These are phyloP conservation scores for Tuctoria greenei DNA, from an alignment of 176 grass and related monocot species.

Conservation along the genomic window DNA sequence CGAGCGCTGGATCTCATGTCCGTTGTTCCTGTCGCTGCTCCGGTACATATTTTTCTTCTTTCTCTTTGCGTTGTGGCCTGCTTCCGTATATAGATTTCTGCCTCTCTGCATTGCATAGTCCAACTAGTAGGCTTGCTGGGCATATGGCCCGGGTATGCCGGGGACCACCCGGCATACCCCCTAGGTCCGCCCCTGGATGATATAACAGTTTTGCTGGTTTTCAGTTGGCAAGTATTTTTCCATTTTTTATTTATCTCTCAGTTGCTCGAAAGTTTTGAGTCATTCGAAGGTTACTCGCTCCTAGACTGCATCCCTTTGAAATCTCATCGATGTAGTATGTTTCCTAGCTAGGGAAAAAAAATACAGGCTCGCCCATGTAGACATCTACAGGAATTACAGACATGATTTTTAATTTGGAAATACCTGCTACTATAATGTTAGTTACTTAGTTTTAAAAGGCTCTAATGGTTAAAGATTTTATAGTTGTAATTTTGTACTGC, in stretches of 20 bases:
- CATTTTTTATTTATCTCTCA: not conserved
- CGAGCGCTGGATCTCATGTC: too few species aligned
- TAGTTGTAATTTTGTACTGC: not conserved
- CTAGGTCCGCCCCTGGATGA: too few species aligned
- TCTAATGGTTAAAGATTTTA: not conserved
- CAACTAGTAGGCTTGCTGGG: too few species aligned
- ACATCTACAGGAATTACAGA: not conserved
- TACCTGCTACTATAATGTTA: not conserved
- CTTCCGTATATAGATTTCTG: too few species aligned
- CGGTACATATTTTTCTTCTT: too few species aligned
- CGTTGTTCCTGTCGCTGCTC: too few species aligned
- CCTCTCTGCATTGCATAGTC: too few species aligned
- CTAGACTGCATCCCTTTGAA: not conserved
- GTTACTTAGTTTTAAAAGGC: not conserved
- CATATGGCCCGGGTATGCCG: too few species aligned
- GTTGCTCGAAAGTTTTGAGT: not conserved
- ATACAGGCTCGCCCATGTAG: not conserved
- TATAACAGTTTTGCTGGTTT: not conserved
- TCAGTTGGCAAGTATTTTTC: too few species aligned
- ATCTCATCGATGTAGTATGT: conserved; percentile 1
- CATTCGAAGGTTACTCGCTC: not conserved
- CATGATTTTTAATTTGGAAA: not conserved
- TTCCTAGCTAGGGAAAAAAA: not conserved
- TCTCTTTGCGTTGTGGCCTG: too few species aligned
- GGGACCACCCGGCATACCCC: too few species aligned